phyloP scores from a whole-genome alignment of 2,329 filamentous ascomycete species.

The Orbilia quercus region DNA sequence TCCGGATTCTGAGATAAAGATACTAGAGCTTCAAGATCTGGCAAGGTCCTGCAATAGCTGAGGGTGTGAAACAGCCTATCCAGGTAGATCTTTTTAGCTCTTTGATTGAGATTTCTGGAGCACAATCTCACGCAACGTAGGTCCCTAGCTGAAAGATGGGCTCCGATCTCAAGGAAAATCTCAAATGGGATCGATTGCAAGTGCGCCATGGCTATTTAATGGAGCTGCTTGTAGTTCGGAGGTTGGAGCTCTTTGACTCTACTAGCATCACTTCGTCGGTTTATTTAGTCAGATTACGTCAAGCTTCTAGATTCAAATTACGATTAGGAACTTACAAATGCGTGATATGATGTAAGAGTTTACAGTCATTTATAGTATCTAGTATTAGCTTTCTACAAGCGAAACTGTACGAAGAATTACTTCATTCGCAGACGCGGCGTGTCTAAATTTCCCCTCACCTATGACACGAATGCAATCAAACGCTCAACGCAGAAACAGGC shows the following conservation, averaged over 20 bases:
- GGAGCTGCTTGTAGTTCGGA: no score
- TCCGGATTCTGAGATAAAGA: slow-evolving; percentile 3
- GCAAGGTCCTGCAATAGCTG: background rate
- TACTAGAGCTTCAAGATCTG: slow-evolving; percentile 7
- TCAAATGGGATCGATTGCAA: slow-evolving; percentile 15
- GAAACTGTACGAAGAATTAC: no score
- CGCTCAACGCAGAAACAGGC: background rate
- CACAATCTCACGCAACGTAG: slow-evolving; percentile 13
- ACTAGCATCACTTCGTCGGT: no score
- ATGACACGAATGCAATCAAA: background rate
- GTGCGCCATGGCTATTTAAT: no score
- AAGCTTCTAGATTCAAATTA: no score
- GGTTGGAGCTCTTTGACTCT: no score
- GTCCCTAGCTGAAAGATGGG: slow-evolving; percentile 2
- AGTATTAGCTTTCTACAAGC: background rate
- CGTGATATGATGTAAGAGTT: no score
- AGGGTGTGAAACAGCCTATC: slow-evolving; percentile 11
- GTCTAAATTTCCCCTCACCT: no score
- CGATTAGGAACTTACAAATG: no score
- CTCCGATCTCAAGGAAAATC: slow-evolving; percentile 14
- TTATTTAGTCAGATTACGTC: no score
- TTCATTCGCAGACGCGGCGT: no score
- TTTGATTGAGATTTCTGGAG: slow-evolving; percentile 9
- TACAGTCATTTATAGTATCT: background rate
- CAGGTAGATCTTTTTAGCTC: background rate